These are phyloP conservation scores for Neofusicoccum laricinum DNA, from an alignment of 2,329 filamentous ascomycete genomes.

Conservation along the genomic window DNA sequence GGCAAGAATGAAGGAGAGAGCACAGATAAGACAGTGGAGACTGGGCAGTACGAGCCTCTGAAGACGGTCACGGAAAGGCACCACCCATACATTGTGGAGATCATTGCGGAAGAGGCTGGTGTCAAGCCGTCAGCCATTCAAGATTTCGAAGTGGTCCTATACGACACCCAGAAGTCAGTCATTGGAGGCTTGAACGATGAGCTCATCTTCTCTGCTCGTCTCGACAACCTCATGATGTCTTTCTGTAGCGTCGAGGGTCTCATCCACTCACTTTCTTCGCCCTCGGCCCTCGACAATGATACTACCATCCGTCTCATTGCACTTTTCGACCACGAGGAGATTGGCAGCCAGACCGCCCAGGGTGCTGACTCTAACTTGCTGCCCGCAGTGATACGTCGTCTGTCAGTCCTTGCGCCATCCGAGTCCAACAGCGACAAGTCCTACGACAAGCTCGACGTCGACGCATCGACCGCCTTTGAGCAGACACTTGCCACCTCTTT, in stretches of 20 bases:
- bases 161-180: conserved; percentile 88
- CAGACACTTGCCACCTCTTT: conserved; percentile 90
- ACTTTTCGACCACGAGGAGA: conserved; percentile 97
- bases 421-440: conserved; percentile 59
- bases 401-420: conserved; percentile 72
- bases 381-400: conserved; percentile 78
- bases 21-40: conserved; percentile 37
- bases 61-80: conserved; percentile 78
- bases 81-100: conserved; percentile 79
- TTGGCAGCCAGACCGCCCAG: conserved; percentile 88
- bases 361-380: conserved; percentile 91
- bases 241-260: conserved; percentile 87
- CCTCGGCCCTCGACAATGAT: conserved; percentile 69
- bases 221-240: conserved; percentile 96
- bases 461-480: conserved; percentile 78
- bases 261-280: conserved; percentile 69
- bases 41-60: conserved; percentile 65
- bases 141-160: conserved; percentile 96
- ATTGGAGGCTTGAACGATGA: conserved; percentile 90
- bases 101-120: conserved; percentile 77
- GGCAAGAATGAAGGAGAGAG: conserved; percentile 52
- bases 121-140: conserved; percentile 69
- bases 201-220: conserved; percentile 90
- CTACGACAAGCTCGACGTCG: conserved; percentile 60
- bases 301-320: conserved; percentile 83